phyloP scores from a whole-genome alignment of 371 early-diverging fungal species.

The Mortierella sp. region DNA sequence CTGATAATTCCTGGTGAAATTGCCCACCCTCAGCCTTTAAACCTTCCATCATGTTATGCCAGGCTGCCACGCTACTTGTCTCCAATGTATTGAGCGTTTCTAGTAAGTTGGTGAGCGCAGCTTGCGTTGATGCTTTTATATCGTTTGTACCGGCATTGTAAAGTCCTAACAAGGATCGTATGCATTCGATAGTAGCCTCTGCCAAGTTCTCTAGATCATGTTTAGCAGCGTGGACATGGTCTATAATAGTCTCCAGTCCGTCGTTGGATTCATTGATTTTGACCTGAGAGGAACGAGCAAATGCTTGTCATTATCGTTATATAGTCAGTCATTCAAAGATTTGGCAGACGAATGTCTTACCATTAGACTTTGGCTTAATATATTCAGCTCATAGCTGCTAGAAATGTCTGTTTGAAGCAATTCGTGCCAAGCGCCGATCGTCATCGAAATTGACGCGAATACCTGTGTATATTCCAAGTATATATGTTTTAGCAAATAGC shows the following conservation, averaged over 20 bases:
- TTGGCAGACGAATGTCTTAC: not conserved
- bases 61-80: not conserved
- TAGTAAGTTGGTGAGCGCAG: not conserved
- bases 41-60: slow-evolving; percentile 6
- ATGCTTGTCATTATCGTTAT: not conserved
- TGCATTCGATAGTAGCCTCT: not conserved
- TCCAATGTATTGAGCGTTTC: slow-evolving; percentile 9
- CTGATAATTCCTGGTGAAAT: slow-evolving; percentile 8
- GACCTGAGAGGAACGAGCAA: not conserved
- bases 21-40: not conserved
- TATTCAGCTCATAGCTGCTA: not conserved
- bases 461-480: not conserved
- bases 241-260: not conserved
- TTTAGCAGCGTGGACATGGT: slow-evolving; percentile 4
- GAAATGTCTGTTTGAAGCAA: not conserved
- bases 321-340: not conserved
- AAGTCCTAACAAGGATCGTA: not conserved
- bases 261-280: not conserved
- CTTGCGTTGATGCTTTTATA: slow-evolving; percentile 5
- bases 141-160: not conserved
- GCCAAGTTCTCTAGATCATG: not conserved
- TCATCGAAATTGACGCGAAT: not conserved
- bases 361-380: not conserved
- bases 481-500: not conserved
- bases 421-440: not conserved